phyloP scores from a whole-genome alignment of 495 filamentous ascomycete genomes.

The Podospora conica region DNA sequence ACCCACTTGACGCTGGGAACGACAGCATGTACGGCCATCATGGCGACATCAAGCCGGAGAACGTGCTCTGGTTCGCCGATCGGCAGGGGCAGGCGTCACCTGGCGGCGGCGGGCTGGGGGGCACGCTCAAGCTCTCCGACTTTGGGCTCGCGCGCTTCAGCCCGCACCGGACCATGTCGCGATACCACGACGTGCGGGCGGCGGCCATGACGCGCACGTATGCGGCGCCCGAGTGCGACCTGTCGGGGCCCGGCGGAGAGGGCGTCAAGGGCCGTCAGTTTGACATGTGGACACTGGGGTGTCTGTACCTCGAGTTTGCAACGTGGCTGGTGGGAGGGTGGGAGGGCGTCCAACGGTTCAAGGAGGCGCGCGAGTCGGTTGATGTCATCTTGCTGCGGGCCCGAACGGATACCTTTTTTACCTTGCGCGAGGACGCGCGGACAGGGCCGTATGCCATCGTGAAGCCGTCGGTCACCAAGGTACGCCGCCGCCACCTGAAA shows the following conservation, averaged over 20 bases:
- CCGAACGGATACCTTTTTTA: background rate
- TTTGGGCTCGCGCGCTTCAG: constrained; percentile 17
- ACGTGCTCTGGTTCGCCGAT: constrained; percentile 19
- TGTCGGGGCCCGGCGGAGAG: background rate
- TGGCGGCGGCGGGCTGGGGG: constrained; percentile 5
- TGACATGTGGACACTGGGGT: constrained; percentile 31
- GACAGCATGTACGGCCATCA: constrained; percentile 9
- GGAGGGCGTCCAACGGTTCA: constrained; percentile 2
- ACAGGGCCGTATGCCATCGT: background rate
- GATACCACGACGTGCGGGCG: background rate
- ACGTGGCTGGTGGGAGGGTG: constrained; percentile 20
- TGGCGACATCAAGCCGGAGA: constrained; percentile 25
- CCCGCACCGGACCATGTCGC: background rate
- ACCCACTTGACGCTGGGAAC: constrained; percentile 8
- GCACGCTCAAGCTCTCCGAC: constrained; percentile 17
- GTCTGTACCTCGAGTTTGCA: constrained; percentile 28
- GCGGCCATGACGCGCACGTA: constrained; percentile 12
- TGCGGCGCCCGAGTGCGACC: constrained; percentile 22
- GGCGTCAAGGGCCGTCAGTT: constrained; percentile 11
- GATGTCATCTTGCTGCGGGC: background rate
- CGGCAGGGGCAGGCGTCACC: too few species aligned
- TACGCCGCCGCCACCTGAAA: too few species aligned
- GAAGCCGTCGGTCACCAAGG: background rate
- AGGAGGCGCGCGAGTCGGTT: background rate
- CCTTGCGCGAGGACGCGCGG: background rate